Evolutionary conservation across 345 rosid species (phyloP), one percentile per base, ranked within the genome.

Genomic region (Moricandia moricandioides): DNA sequence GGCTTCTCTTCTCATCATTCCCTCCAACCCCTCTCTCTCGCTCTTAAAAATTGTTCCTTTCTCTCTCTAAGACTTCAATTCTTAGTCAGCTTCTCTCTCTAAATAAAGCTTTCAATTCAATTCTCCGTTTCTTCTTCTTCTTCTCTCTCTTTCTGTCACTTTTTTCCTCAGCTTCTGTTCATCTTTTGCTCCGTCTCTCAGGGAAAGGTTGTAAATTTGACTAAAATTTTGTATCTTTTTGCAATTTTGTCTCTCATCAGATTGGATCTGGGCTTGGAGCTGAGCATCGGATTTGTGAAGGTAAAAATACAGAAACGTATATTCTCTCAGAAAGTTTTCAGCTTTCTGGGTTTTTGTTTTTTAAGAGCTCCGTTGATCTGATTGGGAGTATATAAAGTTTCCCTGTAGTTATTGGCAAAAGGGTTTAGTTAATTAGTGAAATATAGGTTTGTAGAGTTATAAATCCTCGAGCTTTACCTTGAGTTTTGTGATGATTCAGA

Each of bases 1-100:
- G 94, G 89, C 92, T 85, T 60, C 85, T 92, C 92, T 85, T 60
- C 85, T 92, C 87, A 91, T 89, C 86, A 87, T 87, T 88, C 91
- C 88, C 85, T 88, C 90, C 84, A 82, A 73, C 82, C 77, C 66
- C 13, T 8, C 12, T 12, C 6, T 14, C 37, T 33, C 37, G 13
- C 49, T 43, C 49, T 43, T 4, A 45, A 45, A 45, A 0, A 13
- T 43, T 43, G 47, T 45, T 45, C 17, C 0, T 45, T 45, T 45
- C 52, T 45, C 47, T 70, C 69, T 56, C 35, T 79, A 52, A 73
- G 18, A 75, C 78, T 82, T 81, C 78, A 67, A 62, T 76, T 74
- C 16, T 72, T 67, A 52, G 62, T 79, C 81, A 74, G 12, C 31
- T 66, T 77, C 79, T 62, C 79, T 72, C 80, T 71, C 82, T 77